These are phyloP conservation scores for Jamesozyma piceae DNA, from an alignment of 805 yeast species.

Conservation along the genomic window DNA sequence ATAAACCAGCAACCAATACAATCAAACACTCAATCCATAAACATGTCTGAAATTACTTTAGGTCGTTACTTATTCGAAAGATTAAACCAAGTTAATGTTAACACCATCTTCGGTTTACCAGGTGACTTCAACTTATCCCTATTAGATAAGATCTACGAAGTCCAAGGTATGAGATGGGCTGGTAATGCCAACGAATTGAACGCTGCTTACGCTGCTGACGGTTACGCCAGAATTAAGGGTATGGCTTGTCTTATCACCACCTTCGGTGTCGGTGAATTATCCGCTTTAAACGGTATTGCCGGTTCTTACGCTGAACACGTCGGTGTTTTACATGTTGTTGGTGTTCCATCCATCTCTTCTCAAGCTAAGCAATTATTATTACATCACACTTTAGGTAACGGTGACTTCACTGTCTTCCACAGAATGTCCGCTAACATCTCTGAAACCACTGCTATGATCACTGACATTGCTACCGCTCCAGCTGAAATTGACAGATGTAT, in stretches of 20 bases:
- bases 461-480: slow-evolving; percentile 58
- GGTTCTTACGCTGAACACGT: slow-evolving; percentile 88
- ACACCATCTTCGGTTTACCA: slow-evolving; percentile 71
- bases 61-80: slow-evolving; percentile 76
- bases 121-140: slow-evolving; percentile 73
- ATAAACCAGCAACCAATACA: not conserved
- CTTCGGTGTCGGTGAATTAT: slow-evolving; percentile 84
- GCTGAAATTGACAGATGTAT: slow-evolving; percentile 65
- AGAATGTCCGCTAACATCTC: slow-evolving; percentile 70
- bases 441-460: slow-evolving; percentile 54
- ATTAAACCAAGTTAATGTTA: slow-evolving; percentile 59
- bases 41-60: slow-evolving; percentile 44
- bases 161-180: slow-evolving; percentile 74
- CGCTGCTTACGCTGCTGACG: slow-evolving; percentile 79
- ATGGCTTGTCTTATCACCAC: slow-evolving; percentile 70
- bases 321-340: slow-evolving; percentile 75
- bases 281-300: slow-evolving; percentile 78
- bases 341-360: slow-evolving; percentile 71
- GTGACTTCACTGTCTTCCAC: slow-evolving; percentile 70
- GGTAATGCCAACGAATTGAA: slow-evolving; percentile 87
- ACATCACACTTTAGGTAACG: slow-evolving; percentile 80
- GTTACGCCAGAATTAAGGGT: slow-evolving; percentile 75
- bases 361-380: slow-evolving; percentile 63
- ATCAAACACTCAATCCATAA: not conserved
- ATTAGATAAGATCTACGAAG: slow-evolving; percentile 65